These are phyloP conservation scores for Ambrosia artemisiifolia DNA, from an alignment of 129 eudicot species.

Conservation along the genomic window DNA sequence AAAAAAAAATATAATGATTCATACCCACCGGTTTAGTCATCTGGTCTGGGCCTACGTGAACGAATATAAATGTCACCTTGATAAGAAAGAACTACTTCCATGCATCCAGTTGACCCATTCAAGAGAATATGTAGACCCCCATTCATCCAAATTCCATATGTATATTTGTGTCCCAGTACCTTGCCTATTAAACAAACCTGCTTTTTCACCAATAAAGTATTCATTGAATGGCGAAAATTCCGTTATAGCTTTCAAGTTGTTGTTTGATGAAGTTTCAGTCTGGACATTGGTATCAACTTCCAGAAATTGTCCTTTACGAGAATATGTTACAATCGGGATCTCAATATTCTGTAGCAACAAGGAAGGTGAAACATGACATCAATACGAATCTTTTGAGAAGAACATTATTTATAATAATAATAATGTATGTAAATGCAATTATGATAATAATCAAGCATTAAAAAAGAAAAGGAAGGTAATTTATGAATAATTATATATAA, in stretches of 20 bases:
- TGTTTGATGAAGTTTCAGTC: constrained; percentile 46
- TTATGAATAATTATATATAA: no score
- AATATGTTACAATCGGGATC: constrained; percentile 10
- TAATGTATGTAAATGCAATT: no score
- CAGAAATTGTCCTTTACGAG: constrained; percentile 7
- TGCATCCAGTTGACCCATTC: constrained; percentile 46
- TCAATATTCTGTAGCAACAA: constrained; percentile 12
- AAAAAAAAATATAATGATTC: neutral
- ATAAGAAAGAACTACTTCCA: constrained; percentile 58
- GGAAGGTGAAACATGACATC: neutral
- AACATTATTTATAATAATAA: no score
- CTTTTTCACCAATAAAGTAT: constrained; percentile 70
- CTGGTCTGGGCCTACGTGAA: constrained; percentile 53
- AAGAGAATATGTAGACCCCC: constrained; percentile 61
- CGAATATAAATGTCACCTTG: constrained; percentile 49
- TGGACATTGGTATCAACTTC: constrained; percentile 34
- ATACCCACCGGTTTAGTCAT: constrained; percentile 29
- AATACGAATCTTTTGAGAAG: neutral
- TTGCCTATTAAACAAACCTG: constrained; percentile 40
- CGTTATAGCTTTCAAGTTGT: constrained; percentile 49
- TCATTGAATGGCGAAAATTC: constrained; percentile 63
- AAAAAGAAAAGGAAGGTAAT: neutral
- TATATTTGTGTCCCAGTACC: constrained; percentile 76
- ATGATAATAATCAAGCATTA: no score
- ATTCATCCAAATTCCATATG: constrained; percentile 68